Conservation (phyloP, 495 filamentous ascomycete genomes). For the Rusavskia elegans region DNA sequence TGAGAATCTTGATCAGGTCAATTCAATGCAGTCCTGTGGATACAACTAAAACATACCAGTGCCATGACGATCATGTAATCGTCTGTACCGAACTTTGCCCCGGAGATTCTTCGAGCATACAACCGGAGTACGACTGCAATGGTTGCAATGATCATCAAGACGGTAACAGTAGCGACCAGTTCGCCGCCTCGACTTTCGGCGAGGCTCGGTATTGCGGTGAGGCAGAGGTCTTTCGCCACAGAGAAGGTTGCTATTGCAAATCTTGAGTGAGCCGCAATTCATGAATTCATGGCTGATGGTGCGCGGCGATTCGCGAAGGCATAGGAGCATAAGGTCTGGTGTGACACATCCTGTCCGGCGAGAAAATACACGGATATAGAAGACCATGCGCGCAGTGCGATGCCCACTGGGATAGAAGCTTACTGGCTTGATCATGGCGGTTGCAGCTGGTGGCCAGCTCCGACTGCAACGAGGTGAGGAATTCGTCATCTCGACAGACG, state of each 20-base stretch:
- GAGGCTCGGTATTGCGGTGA: background rate
- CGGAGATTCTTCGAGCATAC: background rate
- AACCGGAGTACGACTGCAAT: background rate
- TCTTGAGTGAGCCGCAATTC: too few relatives aligned
- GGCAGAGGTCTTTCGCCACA: background rate
- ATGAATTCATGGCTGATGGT: background rate
- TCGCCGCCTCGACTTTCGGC: background rate
- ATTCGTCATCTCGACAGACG: background rate
- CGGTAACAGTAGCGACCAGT: background rate
- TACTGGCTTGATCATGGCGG: background rate
- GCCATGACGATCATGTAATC: slow-evolving; percentile 1
- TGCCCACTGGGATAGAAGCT: background rate
- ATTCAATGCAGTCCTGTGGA: background rate
- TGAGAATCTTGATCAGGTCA: background rate
- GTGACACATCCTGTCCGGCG: too few relatives aligned
- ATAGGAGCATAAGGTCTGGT: too few relatives aligned
- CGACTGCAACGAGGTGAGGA: background rate
- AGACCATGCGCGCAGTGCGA: background rate
- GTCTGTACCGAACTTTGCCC: background rate
- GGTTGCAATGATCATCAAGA: background rate
- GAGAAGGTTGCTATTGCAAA: background rate
- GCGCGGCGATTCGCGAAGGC: too few relatives aligned
- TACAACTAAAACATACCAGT: background rate
- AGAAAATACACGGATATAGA: too few relatives aligned
- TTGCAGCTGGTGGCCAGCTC: background rate